Evolutionary conservation across 2,329 filamentous ascomycete species (phyloP).

Genomic region (Amylocarpus encephaloides): DNA sequence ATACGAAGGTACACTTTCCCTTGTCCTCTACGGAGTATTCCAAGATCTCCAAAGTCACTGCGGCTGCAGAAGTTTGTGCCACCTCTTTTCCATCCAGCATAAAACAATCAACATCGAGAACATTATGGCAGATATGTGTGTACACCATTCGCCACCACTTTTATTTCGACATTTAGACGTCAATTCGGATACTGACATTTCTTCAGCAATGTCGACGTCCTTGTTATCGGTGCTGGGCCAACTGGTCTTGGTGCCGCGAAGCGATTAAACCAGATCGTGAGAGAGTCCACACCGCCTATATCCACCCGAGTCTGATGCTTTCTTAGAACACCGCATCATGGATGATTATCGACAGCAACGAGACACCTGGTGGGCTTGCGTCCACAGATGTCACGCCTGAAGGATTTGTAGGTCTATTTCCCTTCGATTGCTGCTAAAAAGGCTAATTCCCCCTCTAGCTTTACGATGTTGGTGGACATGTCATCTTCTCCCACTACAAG

Average conservation of each 20-base stretch:
- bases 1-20: too few relatives aligned
- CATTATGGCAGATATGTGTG: too few relatives aligned
- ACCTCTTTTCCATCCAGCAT: too few relatives aligned
- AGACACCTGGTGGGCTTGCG: conserved; percentile 90
- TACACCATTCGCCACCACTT: too few relatives aligned
- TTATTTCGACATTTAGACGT: too few relatives aligned
- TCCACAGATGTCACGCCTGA: conserved; percentile 92
- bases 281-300: conserved; percentile 16
- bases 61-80: too few relatives aligned
- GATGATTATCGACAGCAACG: conserved; percentile 89
- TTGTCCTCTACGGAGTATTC: too few relatives aligned
- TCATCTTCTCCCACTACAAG: conserved; percentile 70
- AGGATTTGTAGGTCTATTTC: conserved; percentile 73
- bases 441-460: conserved; percentile 48
- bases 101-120: too few relatives aligned
- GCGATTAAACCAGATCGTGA: conserved; percentile 89
- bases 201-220: conserved; percentile 77
- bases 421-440: conserved; percentile 13
- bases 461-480: conserved; percentile 72
- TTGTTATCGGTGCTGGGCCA: conserved; percentile 95
- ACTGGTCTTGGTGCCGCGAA: conserved; percentile 97
- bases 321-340: conserved; percentile 81
- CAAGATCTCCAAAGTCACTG: too few relatives aligned
- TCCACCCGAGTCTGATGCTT: conserved; percentile 13
- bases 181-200: neutral